Percentiles rank a stretch among this genome's conserved stretches.
Conservation (phyloP, 2,329 filamentous ascomycete species). For the Zymoseptoria brevis region DNA sequence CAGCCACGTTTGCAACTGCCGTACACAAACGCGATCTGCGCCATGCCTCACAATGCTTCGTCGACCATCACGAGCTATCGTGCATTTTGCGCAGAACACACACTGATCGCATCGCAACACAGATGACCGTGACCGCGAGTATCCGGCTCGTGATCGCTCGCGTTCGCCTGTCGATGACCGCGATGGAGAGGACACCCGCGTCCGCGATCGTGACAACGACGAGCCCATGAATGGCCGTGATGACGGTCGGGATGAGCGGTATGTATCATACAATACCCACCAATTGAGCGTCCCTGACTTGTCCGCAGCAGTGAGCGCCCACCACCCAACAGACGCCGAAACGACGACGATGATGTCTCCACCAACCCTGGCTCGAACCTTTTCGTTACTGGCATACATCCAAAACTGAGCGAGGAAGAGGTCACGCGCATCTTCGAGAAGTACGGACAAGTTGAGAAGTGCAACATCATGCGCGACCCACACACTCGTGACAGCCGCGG, state of each 20-base stretch:
- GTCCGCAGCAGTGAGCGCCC: constrained; percentile 35
- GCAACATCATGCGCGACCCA: constrained; percentile 98
- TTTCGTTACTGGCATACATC: constrained; percentile 97
- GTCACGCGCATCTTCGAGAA: constrained; percentile 95
- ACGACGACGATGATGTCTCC: constrained; percentile 59
- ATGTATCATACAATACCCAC: constrained; percentile 4
- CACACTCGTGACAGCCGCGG: constrained; percentile 98
- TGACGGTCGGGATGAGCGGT: constrained; percentile 37
- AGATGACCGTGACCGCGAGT: constrained; percentile 54
- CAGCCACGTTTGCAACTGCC: background rate
- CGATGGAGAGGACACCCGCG: constrained; percentile 37
- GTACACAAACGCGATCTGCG: background rate
- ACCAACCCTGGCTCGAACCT: constrained; percentile 94
- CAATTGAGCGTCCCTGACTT: constrained; percentile 11
- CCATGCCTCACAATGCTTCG: background rate
- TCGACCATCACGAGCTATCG: background rate
- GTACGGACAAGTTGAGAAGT: constrained; percentile 97
- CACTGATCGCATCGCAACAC: constrained; percentile 8
- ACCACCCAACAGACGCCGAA: constrained; percentile 29
- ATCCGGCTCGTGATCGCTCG: constrained; percentile 54
- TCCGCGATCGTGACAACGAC: constrained; percentile 42
- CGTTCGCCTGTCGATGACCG: constrained; percentile 53
- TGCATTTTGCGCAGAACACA: background rate
- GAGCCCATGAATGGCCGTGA: constrained; percentile 56
- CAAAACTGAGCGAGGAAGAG: constrained; percentile 79